A percentile compares a stretch with the other conserved stretches of the same genome.
phyloP scores from a whole-genome alignment of 805 yeast species.

The Yarrowia bubula region DNA sequence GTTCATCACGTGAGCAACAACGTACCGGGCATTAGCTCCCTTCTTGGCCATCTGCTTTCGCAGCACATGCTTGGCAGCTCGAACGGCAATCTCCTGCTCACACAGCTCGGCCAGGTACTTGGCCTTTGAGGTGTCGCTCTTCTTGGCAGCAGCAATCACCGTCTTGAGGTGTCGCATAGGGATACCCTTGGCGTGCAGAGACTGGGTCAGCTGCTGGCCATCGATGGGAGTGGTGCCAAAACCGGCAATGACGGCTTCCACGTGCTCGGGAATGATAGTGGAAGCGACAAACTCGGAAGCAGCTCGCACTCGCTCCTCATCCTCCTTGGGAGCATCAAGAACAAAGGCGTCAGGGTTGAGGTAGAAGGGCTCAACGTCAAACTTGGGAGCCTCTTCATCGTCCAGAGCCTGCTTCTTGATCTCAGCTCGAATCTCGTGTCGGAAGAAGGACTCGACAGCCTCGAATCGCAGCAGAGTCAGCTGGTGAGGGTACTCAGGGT shows the following conservation, averaged over 20 bases:
- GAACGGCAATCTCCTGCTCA: constrained; percentile 69
- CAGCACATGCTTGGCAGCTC: constrained; percentile 74
- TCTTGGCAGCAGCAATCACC: constrained; percentile 45
- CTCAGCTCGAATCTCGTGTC: constrained; percentile 57
- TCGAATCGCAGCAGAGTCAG: constrained; percentile 79
- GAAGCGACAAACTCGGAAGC: constrained; percentile 62
- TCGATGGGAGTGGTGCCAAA: constrained; percentile 66
- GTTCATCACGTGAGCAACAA: constrained; percentile 71
- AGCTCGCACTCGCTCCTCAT: constrained; percentile 63
- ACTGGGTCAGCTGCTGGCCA: constrained; percentile 67
- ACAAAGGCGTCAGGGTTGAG: constrained; percentile 77
- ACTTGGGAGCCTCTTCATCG: constrained; percentile 39
- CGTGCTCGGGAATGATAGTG: constrained; percentile 59
- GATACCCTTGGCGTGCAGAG: constrained; percentile 78
- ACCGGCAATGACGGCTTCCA: constrained; percentile 54
- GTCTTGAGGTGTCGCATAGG: constrained; percentile 83
- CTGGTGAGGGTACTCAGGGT: constrained; percentile 70
- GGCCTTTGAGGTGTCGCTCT: constrained; percentile 41
- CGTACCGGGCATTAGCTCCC: constrained; percentile 35
- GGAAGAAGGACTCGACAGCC: constrained; percentile 90
- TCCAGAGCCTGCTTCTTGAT: constrained; percentile 45
- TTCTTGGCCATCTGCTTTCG: constrained; percentile 53
- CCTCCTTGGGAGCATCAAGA: constrained; percentile 46
- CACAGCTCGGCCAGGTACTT: constrained; percentile 49
- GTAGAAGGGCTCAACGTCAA: constrained; percentile 44